Conservation (phyloP, 2,329 filamentous ascomycete genomes). For the Colletotrichum abscissum region DNA sequence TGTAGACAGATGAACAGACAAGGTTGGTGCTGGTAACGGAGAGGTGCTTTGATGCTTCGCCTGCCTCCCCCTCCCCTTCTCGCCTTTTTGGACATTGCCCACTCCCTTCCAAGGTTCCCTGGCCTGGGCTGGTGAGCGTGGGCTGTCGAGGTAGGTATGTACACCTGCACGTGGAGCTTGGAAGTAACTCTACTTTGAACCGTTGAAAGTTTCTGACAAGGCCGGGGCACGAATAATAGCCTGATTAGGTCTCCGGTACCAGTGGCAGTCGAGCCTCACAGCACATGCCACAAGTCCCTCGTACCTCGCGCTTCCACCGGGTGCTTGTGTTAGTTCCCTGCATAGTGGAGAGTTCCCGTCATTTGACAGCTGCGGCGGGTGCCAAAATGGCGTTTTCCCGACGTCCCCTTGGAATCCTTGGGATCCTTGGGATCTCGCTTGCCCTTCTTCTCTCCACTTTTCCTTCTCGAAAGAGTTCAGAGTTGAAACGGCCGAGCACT, state of each 20-base stretch:
- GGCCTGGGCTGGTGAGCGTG: neutral
- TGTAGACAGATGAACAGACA: conserved; percentile 14
- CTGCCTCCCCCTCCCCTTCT: neutral
- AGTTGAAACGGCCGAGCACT: conserved; percentile 23
- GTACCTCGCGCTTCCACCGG: neutral
- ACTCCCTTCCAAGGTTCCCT: neutral
- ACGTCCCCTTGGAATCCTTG: conserved; percentile 2
- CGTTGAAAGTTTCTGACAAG: neutral
- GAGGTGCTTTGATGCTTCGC: neutral
- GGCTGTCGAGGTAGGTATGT: neutral
- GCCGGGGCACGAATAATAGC: neutral
- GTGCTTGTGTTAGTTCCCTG: conserved; percentile 16
- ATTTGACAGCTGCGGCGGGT: conserved; percentile 34
- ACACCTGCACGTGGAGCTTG: conserved; percentile 9
- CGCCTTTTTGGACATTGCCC: neutral
- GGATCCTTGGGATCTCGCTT: conserved; percentile 13
- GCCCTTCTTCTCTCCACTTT: conserved; percentile 19
- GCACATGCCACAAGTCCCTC: neutral
- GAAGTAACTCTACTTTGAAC: conserved; percentile 4
- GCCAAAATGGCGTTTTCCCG: conserved; percentile 33
- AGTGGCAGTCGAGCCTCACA: neutral
- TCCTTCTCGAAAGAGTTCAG: conserved; percentile 26
- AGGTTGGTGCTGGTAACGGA: conserved; percentile 10
- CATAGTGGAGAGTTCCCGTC: conserved; percentile 31
- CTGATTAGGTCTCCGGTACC: neutral